Percentiles rank a stretch among this genome's conserved stretches.
Conservation (phyloP, 2,329 filamentous ascomycete genomes). For the Colletotrichum liriopes region DNA sequence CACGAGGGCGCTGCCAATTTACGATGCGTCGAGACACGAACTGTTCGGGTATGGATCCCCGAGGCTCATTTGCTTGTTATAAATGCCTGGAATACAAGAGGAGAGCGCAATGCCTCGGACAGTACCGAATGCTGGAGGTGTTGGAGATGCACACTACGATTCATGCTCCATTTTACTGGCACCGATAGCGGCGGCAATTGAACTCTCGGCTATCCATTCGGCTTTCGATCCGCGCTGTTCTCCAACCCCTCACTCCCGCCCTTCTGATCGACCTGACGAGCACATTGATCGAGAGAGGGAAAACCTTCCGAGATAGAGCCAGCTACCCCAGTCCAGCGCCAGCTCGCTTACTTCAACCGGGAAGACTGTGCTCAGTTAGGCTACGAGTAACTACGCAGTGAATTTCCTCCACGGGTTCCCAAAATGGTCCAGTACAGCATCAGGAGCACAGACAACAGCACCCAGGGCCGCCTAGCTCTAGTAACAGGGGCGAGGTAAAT, state of each 20-base stretch:
- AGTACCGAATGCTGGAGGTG: neutral
- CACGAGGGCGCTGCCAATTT: too few species aligned
- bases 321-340: constrained; percentile 10
- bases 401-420: neutral
- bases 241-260: constrained; percentile 21
- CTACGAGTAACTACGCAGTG: neutral
- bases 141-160: neutral
- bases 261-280: neutral
- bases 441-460: constrained; percentile 46
- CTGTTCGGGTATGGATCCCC: neutral
- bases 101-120: neutral
- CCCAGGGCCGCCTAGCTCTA: constrained; percentile 51
- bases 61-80: neutral
- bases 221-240: constrained; percentile 20
- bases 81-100: constrained; percentile 4
- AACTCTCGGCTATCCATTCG: constrained; percentile 35
- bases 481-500: constrained; percentile 53
- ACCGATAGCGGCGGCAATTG: constrained; percentile 38
- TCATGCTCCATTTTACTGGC: constrained; percentile 14
- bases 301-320: neutral
- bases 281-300: neutral
- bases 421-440: constrained; percentile 43
- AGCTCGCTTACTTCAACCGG: neutral
- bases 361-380: constrained; percentile 1
- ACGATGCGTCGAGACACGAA: neutral